Base-by-base conservation (phyloP, 495 filamentous ascomycete species). In the Venustampulla echinocandica region DNA sequence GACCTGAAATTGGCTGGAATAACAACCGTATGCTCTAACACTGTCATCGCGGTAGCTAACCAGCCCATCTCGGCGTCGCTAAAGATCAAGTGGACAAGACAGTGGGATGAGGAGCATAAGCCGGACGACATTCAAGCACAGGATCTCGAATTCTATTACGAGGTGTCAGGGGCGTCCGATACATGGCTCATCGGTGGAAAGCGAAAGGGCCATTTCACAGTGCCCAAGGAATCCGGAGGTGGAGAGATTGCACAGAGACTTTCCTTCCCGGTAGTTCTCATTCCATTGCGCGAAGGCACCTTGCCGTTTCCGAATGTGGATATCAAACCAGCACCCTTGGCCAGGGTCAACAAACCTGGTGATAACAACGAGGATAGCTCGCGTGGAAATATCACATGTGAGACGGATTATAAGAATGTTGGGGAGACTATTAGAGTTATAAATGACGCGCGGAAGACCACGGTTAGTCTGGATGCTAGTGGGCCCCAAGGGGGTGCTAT, bases 161-260 rank as follows among this genome's bases (percentile, higher is more conserved):
- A 95, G 56, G 61, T 98, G 10, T 77, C 84, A 30, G 81, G 85
- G 10, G 76, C 81, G 25, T 62, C 77, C 0, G 88, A 93, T 10
- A 69, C 70, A 1, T 98, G 90, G 90, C 73, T 94, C 1, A 65
- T 97, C 3, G 89, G 87, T 22, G 92, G 93, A 0, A 74, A 81
- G 27, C 73, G 85, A 18, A 82, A 84, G 47, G 82, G 78, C 0
- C 84, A 87, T 52, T 95, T 94, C 62, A 73, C 76, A 2, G 80
- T 77, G 20, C 69, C 56, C 58, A n/a, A 49, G 55, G 21, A 42
- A 20, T 1, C 32, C 5, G 10, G 28, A 6, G 7, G 15, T 10
- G 22, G 30, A 37, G 30, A 17, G 32, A 45, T 34, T 32, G 56
- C 41, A 60, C 47, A 69, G 76, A 55, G 68, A 64, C 50, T 66